A percentile compares a stretch with the other conserved stretches of the same genome.
These are phyloP conservation scores for Sugiyamaella lignohabitans DNA, from an alignment of 805 yeast genomes.

Conservation along the genomic window DNA sequence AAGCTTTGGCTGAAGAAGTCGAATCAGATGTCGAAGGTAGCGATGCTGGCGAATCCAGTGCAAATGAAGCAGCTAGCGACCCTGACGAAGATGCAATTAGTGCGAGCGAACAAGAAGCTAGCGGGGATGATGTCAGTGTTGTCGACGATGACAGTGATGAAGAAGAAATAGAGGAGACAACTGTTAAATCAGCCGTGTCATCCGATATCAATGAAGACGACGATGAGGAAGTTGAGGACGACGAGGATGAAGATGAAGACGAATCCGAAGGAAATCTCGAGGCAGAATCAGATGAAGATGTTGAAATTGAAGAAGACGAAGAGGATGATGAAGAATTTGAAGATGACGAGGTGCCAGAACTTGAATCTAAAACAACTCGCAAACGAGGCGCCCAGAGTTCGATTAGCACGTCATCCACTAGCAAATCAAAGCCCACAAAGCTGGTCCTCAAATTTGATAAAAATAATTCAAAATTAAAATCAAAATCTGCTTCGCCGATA, in stretches of 20 bases:
- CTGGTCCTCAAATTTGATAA: conserved; percentile 8
- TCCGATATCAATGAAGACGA: conserved; percentile 15
- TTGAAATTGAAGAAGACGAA: conserved; percentile 9
- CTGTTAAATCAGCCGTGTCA: conserved; percentile 6
- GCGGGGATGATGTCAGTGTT: conserved; percentile 5
- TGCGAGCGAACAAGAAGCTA: too few relatives aligned
- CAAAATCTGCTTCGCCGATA: not conserved
- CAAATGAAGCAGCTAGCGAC: not conserved
- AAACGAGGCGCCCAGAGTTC: not conserved
- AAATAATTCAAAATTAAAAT: not conserved
- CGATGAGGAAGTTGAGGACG: conserved; percentile 20
- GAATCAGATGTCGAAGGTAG: not conserved
- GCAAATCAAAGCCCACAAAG: not conserved
- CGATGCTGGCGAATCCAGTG: not conserved
- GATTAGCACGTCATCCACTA: not conserved
- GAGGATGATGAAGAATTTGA: conserved; percentile 15
- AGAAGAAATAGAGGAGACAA: conserved; percentile 1
- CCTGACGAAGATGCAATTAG: too few relatives aligned
- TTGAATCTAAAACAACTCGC: too few relatives aligned
- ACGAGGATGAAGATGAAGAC: conserved; percentile 19
- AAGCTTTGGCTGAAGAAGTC: conserved; percentile 2
- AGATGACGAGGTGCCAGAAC: conserved; percentile 20
- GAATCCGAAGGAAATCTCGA: conserved; percentile 14
- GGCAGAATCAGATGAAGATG: conserved; percentile 2
- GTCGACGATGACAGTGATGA: conserved; percentile 13